Evolutionary conservation across 495 filamentous ascomycete genomes (phyloP).

Genomic region (Lepidopterella palustris): DNA sequence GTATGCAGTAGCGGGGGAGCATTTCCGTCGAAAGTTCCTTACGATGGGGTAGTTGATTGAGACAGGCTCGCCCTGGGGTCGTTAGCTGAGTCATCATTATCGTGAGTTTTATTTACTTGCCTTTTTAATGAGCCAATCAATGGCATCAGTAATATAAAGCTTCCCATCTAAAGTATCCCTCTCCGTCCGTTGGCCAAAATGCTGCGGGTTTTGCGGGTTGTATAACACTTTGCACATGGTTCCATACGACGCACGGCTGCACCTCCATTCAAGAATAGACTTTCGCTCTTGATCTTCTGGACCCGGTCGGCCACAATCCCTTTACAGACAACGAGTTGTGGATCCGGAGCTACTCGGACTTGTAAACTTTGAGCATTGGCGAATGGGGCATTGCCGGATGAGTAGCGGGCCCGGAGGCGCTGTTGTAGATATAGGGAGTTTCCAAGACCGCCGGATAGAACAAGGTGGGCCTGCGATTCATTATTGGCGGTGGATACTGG

Average conservation of each 20-base stretch:
- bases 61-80: constrained; percentile 12
- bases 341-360: constrained; percentile 34
- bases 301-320: constrained; percentile 34
- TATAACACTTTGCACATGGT: constrained; percentile 28
- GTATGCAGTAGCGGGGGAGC: constrained; percentile 2
- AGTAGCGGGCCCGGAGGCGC: constrained; percentile 25
- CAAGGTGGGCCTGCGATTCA: constrained; percentile 37
- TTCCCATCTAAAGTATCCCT: constrained; percentile 24
- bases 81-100: neutral
- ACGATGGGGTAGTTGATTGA: constrained; percentile 18
- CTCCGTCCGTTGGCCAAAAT: constrained; percentile 15
- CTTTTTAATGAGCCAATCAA: constrained; percentile 32
- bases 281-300: constrained; percentile 29
- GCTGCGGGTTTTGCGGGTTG: constrained; percentile 24
- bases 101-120: neutral
- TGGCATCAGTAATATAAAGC: constrained; percentile 20
- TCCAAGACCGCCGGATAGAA: constrained; percentile 59
- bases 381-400: constrained; percentile 10
- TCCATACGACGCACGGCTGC: constrained; percentile 29
- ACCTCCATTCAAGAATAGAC: constrained; percentile 28
- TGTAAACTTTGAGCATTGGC: constrained; percentile 23
- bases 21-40: constrained; percentile 8
- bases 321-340: constrained; percentile 38
- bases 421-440: constrained; percentile 54
- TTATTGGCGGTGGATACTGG: neutral